Evolutionary conservation across 192 early-diverging fungal genomes (phyloP).

Genomic region (Oehlia diaphana): DNA sequence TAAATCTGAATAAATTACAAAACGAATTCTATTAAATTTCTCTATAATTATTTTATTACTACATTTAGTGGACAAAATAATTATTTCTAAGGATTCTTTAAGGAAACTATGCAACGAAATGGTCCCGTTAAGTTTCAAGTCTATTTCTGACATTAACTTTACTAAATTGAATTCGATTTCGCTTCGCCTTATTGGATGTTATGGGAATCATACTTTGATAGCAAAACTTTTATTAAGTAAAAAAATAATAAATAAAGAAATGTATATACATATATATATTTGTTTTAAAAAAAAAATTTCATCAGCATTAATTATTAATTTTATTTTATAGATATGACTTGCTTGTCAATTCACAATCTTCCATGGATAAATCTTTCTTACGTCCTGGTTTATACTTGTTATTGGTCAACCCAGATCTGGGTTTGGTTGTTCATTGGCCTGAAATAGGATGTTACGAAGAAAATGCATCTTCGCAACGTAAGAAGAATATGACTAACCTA

Average conservation of each 20-base stretch:
- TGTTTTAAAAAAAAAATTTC: not conserved
- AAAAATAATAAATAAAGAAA: not conserved
- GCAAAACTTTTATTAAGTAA: not conserved
- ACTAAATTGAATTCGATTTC: not conserved
- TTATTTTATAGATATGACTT: not conserved
- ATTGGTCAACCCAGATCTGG: not conserved
- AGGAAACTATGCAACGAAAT: not conserved
- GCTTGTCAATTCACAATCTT: not conserved
- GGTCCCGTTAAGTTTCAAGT: not conserved
- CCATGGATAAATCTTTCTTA: not conserved
- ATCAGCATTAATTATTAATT: not conserved
- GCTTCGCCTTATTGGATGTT: constrained; percentile 17
- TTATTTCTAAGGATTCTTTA: constrained; percentile 16
- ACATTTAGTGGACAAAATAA: constrained; percentile 4
- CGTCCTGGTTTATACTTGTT: constrained; percentile 9
- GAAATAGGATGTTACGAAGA: constrained; percentile 28
- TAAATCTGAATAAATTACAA: not conserved
- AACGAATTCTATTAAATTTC: too few species aligned
- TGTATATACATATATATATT: not conserved
- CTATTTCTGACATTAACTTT: constrained; percentile 14
- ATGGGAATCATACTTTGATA: constrained; percentile 10
- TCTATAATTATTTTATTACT: not conserved
- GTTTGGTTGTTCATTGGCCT: constrained; percentile 29
- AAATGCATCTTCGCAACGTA: constrained; percentile 16
- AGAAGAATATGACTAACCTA: constrained; percentile 34